A percentile compares a stretch with the other conserved stretches of the same genome.
Conservation (phyloP, 371 early-diverging fungal genomes). For the Dichotomocladium elegans region DNA sequence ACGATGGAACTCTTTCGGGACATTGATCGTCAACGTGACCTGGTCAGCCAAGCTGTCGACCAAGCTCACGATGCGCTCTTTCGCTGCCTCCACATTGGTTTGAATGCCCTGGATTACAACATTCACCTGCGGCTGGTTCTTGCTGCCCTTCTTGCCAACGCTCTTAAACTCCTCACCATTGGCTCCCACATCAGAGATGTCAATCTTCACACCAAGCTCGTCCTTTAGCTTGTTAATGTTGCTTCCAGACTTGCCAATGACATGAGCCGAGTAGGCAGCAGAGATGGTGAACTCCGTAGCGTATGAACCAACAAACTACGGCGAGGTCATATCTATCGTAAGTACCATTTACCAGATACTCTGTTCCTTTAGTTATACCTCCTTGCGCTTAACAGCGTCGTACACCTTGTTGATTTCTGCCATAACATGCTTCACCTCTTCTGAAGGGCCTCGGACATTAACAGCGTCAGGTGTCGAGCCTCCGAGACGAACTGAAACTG, state of each 20-base stretch:
- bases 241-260: conserved; percentile 88
- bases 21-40: conserved; percentile 55
- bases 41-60: conserved; percentile 76
- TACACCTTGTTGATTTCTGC: conserved; percentile 61
- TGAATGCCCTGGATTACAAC: conserved; percentile 80
- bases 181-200: conserved; percentile 57
- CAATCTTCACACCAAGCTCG: conserved; percentile 75
- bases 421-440: conserved; percentile 68
- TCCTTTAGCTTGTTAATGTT: conserved; percentile 77
- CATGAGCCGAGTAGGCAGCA: conserved; percentile 64
- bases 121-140: conserved; percentile 41
- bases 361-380: conserved; percentile 20
- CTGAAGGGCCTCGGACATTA: conserved; percentile 76
- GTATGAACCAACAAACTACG: conserved; percentile 61
- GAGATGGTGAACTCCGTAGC: conserved; percentile 69
- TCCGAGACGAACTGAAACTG: conserved; percentile 74
- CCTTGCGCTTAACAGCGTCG: conserved; percentile 66
- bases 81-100: conserved; percentile 72
- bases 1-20: conserved; percentile 67
- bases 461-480: conserved; percentile 54
- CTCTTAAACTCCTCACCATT: conserved; percentile 22
- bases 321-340: not conserved
- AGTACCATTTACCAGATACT: not conserved
- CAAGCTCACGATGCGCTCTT: conserved; percentile 63
- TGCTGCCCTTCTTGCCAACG: conserved; percentile 44